Base-by-base conservation (phyloP, 768 basidiomycete species). In the Tremella mesenterica region DNA sequence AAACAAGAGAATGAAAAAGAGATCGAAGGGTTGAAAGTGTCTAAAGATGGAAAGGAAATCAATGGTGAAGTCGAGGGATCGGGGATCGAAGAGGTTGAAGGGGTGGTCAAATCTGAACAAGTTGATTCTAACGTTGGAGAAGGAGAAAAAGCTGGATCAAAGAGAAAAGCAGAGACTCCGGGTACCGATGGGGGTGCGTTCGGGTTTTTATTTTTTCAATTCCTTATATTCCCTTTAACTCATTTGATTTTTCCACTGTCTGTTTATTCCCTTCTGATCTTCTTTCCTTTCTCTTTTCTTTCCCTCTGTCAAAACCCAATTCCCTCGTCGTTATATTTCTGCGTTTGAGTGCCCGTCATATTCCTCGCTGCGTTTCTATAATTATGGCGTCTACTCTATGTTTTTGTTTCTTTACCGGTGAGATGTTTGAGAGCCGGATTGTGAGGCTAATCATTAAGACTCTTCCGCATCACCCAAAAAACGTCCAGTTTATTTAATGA, bases 161-260 rank as follows among this genome's bases (percentile, higher is more conserved):
- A 73, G 61, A 48, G 72, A 13, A 73, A 73, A 52, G 72, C 72
- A 2, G 67, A 70, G 51, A 58, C 58, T 41, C 67, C 72, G 10
- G 38, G 38, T 41, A n/a, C n/a, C 38, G 72, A 73, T 53, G 63
- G 57, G 16, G 72, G 72, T 71, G 56, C 58, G 67, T 66, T 20
- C 49, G 46, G n/a, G 10, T 31, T 20, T 34, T n/a, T 46, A 26
- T 26, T 39, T n/a, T n/a, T n/a, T n/a, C n/a, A n/a, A n/a, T n/a
- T n/a, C n/a, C n/a, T n/a, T n/a, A n/a, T n/a, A n/a, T n/a, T n/a
- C n/a, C n/a, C n/a, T n/a, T n/a, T n/a, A n/a, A n/a, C n/a, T n/a
- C n/a, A n/a, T n/a, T n/a, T n/a, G n/a, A n/a, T n/a, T n/a, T n/a
- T n/a, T n/a, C n/a, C n/a, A n/a, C n/a, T n/a, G n/a, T n/a, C n/a